A percentile compares a stretch with the other conserved stretches of the same genome.
These are phyloP conservation scores for Noccaea caerulescens DNA, from an alignment of 345 rosid species.

Conservation along the genomic window DNA sequence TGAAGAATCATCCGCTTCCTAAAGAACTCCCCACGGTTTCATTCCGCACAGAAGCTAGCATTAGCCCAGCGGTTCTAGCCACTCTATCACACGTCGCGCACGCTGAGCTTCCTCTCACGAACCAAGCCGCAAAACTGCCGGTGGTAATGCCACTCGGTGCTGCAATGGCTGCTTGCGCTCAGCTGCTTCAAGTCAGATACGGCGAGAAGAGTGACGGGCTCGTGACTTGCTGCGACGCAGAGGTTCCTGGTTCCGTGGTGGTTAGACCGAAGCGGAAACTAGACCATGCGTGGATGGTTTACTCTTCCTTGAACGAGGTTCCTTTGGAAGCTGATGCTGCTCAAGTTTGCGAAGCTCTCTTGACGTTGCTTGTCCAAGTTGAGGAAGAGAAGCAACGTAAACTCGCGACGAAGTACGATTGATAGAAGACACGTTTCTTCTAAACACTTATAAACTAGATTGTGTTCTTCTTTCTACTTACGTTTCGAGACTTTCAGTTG, in stretches of 20 bases:
- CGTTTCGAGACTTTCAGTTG: constrained; percentile 2
- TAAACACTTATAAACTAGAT: not conserved
- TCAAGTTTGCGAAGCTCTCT: constrained; percentile 88
- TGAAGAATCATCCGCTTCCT: constrained; percentile 73
- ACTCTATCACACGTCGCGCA: constrained; percentile 89
- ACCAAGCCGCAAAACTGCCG: constrained; percentile 69
- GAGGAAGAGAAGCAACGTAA: constrained; percentile 53
- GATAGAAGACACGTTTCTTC: constrained; percentile 7
- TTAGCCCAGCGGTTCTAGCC: constrained; percentile 76
- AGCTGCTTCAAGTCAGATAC: constrained; percentile 76
- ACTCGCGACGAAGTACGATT: constrained; percentile 22
- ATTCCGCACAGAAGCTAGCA: constrained; percentile 88
- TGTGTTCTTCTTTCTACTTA: constrained; percentile 7
- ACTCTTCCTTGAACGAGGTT: constrained; percentile 75
- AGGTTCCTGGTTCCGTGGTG: constrained; percentile 93
- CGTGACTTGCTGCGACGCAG: constrained; percentile 84
- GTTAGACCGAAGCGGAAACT: constrained; percentile 77
- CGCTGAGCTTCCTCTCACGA: constrained; percentile 73
- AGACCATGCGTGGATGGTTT: constrained; percentile 99
- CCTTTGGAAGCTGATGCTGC: constrained; percentile 76
- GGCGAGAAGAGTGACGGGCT: constrained; percentile 93
- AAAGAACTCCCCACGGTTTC: constrained; percentile 83
- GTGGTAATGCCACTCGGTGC: constrained; percentile 92
- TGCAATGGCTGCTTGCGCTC: constrained; percentile 98
- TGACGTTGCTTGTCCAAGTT: constrained; percentile 82